A percentile compares a stretch with the other conserved stretches of the same genome.
phyloP scores from a whole-genome alignment of 306 rosid genomes.

The Acacia confusa region DNA sequence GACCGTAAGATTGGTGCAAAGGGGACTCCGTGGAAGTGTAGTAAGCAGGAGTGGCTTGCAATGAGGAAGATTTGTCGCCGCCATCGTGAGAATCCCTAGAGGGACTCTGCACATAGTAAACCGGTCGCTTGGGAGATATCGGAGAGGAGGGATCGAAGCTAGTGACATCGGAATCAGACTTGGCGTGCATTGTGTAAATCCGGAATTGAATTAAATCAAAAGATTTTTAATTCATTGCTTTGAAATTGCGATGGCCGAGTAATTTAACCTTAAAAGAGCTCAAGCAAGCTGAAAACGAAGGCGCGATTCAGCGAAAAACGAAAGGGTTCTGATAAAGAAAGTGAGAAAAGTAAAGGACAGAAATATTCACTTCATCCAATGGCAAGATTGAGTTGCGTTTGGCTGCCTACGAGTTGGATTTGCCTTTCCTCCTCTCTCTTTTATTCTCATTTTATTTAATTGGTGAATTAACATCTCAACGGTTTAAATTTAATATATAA shows the following conservation, averaged over 20 bases:
- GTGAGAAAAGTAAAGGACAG: neutral
- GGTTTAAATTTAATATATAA: no score
- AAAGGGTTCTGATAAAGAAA: neutral
- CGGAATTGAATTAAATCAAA: neutral
- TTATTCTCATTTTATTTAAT: no score
- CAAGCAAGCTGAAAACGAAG: neutral
- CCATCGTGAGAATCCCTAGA: conserved; percentile 80
- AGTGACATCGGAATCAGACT: conserved; percentile 75
- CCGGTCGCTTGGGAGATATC: conserved; percentile 63
- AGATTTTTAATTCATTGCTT: neutral
- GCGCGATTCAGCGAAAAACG: neutral
- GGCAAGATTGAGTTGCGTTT: no score
- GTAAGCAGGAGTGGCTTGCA: conserved; percentile 57
- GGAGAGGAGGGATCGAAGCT: conserved; percentile 68
- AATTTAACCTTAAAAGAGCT: neutral
- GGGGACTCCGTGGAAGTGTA: conserved; percentile 72
- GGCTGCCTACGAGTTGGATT: no score
- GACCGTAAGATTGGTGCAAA: conserved; percentile 63
- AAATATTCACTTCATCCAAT: no score
- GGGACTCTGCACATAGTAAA: conserved; percentile 78
- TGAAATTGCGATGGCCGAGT: neutral
- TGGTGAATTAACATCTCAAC: no score
- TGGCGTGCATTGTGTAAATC: conserved; percentile 48
- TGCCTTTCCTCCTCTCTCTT: no score
- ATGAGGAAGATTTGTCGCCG: conserved; percentile 62